Base-by-base conservation (phyloP, 2,329 filamentous ascomycete genomes). In the Fusarium virguliforme region DNA sequence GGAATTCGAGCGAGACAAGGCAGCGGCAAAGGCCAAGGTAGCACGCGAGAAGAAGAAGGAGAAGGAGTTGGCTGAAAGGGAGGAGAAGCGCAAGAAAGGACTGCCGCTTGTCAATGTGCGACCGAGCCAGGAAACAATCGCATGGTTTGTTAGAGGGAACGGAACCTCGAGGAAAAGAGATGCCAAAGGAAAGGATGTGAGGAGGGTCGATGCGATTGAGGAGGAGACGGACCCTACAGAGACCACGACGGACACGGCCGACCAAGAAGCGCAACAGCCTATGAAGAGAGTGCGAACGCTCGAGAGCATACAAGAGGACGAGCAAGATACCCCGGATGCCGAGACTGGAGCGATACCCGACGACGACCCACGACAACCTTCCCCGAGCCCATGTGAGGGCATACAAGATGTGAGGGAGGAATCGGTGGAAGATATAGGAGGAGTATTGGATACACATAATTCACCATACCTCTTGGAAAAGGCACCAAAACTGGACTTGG, bases 111-210 rank as follows among this genome's bases (percentile, higher is more conserved):
- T 87, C n/a, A 82, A 81, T 12, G 85, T 88, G 5, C 82, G 84
- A 37, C 85, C 88, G 0, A 90, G 88, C 35, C 89, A 90, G 75
- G 85, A 85, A 43, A 88, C 85, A 0, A 88, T 91, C 67, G 81
- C 87, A 18, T 76, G 83, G 37, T 90, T 90, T 63, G 78, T 88
- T 8, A 79, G 81, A 37, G 79, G 81, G 0, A 78, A 80, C n/a
- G 78, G 77, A 1, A 70, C 71, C 3, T 62, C 64, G 1, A 80
- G 71, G 59, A 81, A 81, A 72, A 78, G 78, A 40, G 76, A 78
- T 34, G 59, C 43, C 4, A 65, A 60, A 6, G 79, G 77, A 4
- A 58, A 61, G 15, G 67, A 68, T 4, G 60, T 74, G 24, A 62
- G 58, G 24, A 62, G 58, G 12, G 13, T n/a, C 8, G 28, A 66